A percentile compares a stretch with the other conserved stretches of the same genome.
Conservation (phyloP, 805 yeast species). For the Ogataea minuta region DNA sequence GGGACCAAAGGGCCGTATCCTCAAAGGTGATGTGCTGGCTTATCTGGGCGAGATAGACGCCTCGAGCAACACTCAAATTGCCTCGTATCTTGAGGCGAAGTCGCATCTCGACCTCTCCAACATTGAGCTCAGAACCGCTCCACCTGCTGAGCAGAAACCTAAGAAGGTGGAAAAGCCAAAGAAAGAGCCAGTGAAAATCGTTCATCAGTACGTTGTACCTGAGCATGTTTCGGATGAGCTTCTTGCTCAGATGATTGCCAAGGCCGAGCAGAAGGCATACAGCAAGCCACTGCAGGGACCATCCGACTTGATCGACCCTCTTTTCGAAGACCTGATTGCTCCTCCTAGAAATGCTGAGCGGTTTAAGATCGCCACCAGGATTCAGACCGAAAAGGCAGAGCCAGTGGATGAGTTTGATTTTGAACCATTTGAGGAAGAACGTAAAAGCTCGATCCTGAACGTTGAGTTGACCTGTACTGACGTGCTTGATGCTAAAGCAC, state of each 20-base stretch:
- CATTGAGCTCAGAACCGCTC: conserved; percentile 43
- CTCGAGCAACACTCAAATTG: conserved; percentile 51
- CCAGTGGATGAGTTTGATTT: conserved; percentile 27
- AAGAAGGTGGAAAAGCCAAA: conserved; percentile 28
- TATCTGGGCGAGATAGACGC: conserved; percentile 69
- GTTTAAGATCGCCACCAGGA: conserved; percentile 37
- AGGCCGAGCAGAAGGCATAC: conserved; percentile 45
- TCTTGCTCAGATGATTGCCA: conserved; percentile 36
- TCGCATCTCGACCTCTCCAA: conserved; percentile 71
- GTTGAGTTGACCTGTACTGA: conserved; percentile 39
- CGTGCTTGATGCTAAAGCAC: conserved; percentile 45
- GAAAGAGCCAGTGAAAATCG: conserved; percentile 35
- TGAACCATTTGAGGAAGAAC: conserved; percentile 22
- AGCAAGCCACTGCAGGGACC: conserved; percentile 32
- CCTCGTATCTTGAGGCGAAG: conserved; percentile 53
- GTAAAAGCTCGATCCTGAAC: conserved; percentile 26
- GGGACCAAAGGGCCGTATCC: conserved; percentile 84
- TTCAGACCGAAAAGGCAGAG: conserved; percentile 19
- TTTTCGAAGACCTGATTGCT: conserved; percentile 57
- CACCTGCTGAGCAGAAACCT: conserved; percentile 15
- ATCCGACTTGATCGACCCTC: conserved; percentile 54
- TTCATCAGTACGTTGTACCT: conserved; percentile 32
- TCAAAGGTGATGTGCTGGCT: conserved; percentile 90
- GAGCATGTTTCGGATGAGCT: conserved; percentile 31
- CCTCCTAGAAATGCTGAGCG: conserved; percentile 43